These are phyloP conservation scores for Gossypium thurberi DNA, from an alignment of 345 rosid species.

Conservation along the genomic window DNA sequence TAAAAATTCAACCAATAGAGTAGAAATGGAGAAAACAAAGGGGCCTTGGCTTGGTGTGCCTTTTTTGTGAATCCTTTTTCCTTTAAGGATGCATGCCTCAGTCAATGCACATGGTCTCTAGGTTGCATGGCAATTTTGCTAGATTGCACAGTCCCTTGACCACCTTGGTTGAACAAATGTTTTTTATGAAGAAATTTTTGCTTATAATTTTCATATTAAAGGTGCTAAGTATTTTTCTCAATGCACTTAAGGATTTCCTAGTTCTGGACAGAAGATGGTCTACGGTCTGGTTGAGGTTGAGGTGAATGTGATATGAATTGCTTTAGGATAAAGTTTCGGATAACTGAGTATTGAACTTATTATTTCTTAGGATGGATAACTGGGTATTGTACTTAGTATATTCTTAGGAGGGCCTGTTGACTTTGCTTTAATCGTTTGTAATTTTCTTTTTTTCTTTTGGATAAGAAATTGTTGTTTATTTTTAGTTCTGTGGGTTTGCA, in stretches of 20 bases:
- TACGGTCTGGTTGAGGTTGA: not conserved
- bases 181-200: not conserved
- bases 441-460: too few species aligned
- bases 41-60: not conserved
- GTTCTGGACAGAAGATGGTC: not conserved
- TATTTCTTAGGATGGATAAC: not conserved
- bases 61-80: not conserved
- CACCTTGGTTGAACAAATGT: not conserved
- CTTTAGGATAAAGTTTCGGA: slow-evolving; percentile 1
- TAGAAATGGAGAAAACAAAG: not conserved
- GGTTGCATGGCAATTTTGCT: not conserved
- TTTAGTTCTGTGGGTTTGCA: not conserved
- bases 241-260: not conserved
- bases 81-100: not conserved
- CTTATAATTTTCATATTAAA: not conserved
- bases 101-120: not conserved
- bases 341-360: not conserved
- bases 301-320: not conserved
- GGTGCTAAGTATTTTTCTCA: not conserved
- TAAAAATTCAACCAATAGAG: not conserved
- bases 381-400: not conserved
- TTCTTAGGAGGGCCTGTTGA: not conserved
- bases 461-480: not conserved
- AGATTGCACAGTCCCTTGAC: not conserved
- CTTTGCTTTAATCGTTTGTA: not conserved